A percentile compares a stretch with the other conserved stretches of the same genome.
Evolutionary conservation across 2,329 filamentous ascomycete genomes (phyloP).

Genomic region (Parasarocladium wereldwijsianum): DNA sequence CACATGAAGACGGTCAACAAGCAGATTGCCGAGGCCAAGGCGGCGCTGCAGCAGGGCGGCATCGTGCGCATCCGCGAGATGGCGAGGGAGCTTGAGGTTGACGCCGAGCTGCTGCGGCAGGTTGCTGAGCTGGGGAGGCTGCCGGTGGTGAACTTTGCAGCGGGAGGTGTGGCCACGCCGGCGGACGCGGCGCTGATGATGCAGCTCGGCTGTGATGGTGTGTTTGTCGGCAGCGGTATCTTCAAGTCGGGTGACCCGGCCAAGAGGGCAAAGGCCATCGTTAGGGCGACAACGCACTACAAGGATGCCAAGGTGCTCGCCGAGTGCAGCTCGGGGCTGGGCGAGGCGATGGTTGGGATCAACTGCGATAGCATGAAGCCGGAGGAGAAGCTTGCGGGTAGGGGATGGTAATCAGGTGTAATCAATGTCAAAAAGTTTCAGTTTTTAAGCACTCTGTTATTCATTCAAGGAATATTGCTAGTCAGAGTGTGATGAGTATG

Average conservation of each 20-base stretch:
- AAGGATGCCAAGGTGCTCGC: slow-evolving; percentile 74
- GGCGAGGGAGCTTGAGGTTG: slow-evolving; percentile 68
- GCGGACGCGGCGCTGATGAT: slow-evolving; percentile 95
- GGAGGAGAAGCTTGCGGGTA: slow-evolving; percentile 66
- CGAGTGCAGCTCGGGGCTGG: slow-evolving; percentile 73
- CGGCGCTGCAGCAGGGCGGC: slow-evolving; percentile 46
- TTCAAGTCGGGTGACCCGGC: slow-evolving; percentile 92
- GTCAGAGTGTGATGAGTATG: too few relatives aligned
- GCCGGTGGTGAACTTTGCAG: slow-evolving; percentile 95
- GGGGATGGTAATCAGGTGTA: slow-evolving; percentile 55
- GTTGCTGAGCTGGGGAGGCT: slow-evolving; percentile 76
- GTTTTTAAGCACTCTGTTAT: too few relatives aligned
- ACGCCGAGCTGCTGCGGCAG: slow-evolving; percentile 68
- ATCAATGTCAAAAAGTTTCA: too few relatives aligned
- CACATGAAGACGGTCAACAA: slow-evolving; percentile 86
- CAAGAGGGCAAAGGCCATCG: slow-evolving; percentile 85
- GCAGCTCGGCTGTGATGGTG: slow-evolving; percentile 95
- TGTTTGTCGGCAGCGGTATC: slow-evolving; percentile 93
- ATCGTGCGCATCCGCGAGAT: slow-evolving; percentile 46
- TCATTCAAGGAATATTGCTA: too few relatives aligned
- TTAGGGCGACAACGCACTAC: slow-evolving; percentile 85
- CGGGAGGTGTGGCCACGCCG: slow-evolving; percentile 97
- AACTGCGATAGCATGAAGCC: slow-evolving; percentile 68
- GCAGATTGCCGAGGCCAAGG: slow-evolving; percentile 69
- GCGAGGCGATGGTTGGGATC: slow-evolving; percentile 97